phyloP scores from a whole-genome alignment of 2,329 filamentous ascomycete species.

The Clonostachys byssicola region DNA sequence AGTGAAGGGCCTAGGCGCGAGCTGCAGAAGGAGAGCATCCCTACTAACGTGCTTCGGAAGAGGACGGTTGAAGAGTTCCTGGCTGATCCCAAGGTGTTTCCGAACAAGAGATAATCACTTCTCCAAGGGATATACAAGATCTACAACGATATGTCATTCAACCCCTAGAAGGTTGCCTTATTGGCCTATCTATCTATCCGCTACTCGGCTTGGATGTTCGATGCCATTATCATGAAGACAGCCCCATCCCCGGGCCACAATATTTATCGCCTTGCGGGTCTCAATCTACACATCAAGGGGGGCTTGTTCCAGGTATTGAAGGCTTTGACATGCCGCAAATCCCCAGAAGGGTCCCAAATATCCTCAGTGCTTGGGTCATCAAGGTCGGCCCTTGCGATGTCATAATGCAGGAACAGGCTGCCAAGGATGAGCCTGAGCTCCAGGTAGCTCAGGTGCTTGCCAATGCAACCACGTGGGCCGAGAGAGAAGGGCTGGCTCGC shows the following conservation, averaged over 20 bases:
- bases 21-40: constrained; percentile 16
- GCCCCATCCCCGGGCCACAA: background rate
- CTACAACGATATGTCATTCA: background rate
- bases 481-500: constrained; percentile 42
- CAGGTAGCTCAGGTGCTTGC: constrained; percentile 42
- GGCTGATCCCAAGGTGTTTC: constrained; percentile 14
- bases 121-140: background rate
- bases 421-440: constrained; percentile 46
- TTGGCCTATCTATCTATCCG: background rate
- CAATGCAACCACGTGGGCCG: constrained; percentile 45
- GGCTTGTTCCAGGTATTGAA: constrained; percentile 20
- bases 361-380: constrained; percentile 10
- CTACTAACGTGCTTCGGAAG: constrained; percentile 31
- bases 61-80: constrained; percentile 36
- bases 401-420: constrained; percentile 43
- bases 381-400: constrained; percentile 28
- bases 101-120: constrained; percentile 1
- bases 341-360: constrained; percentile 15
- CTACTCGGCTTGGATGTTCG: too few species aligned
- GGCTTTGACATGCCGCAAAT: constrained; percentile 14
- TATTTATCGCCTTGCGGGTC: constrained; percentile 3
- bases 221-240: too few species aligned
- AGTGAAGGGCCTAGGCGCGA: constrained; percentile 8
- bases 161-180: background rate
- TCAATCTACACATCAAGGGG: constrained; percentile 16